Percentiles rank a stretch among this genome's conserved stretches.
phyloP scores from a whole-genome alignment of 495 filamentous ascomycete species.

The Xylaria bambusicola region DNA sequence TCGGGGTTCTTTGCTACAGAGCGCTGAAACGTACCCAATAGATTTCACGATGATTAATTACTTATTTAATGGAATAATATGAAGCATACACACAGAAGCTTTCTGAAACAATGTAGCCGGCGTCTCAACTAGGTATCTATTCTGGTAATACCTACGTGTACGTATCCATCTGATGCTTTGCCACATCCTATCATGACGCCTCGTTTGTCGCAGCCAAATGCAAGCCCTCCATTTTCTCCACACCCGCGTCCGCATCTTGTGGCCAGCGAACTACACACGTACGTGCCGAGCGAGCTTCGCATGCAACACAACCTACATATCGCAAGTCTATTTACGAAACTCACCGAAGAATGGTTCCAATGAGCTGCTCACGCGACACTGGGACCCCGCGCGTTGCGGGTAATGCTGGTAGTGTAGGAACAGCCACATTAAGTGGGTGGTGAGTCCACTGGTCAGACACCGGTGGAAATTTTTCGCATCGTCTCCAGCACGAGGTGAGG shows the following conservation, averaged over 20 bases:
- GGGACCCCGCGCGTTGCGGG: no score
- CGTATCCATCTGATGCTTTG: background rate
- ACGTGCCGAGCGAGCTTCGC: background rate
- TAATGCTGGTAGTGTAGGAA: no score
- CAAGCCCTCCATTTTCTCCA: background rate
- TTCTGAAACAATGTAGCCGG: no score
- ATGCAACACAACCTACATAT: background rate
- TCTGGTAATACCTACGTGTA: no score
- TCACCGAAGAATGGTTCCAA: background rate
- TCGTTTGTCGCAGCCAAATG: background rate
- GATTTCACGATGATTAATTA: no score
- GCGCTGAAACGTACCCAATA: no score
- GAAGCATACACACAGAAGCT: background rate
- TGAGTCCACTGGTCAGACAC: no score
- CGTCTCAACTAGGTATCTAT: no score
- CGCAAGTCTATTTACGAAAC: background rate
- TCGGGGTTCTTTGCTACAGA: no score
- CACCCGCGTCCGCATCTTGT: background rate
- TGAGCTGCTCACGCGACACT: slow-evolving; percentile 9
- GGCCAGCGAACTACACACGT: background rate
- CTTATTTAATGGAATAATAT: background rate
- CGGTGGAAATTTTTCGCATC: no score
- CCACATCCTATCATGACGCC: background rate
- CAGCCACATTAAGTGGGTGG: background rate
- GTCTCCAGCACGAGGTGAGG: no score